Conservation (phyloP, 495 filamentous ascomycete genomes). For the Aspergillus coremiiformis region DNA sequence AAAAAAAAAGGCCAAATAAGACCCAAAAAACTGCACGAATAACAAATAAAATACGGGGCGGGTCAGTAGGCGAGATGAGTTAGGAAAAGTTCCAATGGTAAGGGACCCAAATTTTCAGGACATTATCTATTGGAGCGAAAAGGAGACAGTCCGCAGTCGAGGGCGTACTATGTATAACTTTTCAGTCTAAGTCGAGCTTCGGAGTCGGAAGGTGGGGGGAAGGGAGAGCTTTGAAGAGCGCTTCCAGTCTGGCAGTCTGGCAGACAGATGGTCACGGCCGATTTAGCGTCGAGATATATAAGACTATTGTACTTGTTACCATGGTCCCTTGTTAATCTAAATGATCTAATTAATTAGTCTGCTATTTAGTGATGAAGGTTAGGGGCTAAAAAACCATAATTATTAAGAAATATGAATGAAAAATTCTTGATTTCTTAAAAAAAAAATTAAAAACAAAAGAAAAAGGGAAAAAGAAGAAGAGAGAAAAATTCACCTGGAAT, state of each 20-base stretch:
- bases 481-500: neutral
- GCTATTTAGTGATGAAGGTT: neutral
- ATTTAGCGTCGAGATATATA: neutral
- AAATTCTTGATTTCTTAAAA: too few species aligned
- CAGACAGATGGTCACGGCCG: neutral
- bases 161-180: slow-evolving; percentile 1
- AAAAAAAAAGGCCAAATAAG: neutral
- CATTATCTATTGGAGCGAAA: slow-evolving; percentile 13
- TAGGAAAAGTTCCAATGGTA: slow-evolving; percentile 8
- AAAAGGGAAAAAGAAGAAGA: neutral
- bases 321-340: neutral
- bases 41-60: slow-evolving; percentile 8
- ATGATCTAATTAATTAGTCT: neutral
- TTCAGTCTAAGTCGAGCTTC: slow-evolving; percentile 16
- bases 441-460: too few species aligned
- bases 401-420: too few species aligned
- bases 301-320: neutral
- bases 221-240: slow-evolving; percentile 10
- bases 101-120: slow-evolving; percentile 5
- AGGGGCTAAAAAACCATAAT: neutral
- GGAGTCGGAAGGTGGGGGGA: slow-evolving; percentile 18
- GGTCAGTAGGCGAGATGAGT: slow-evolving; percentile 5
- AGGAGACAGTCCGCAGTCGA: slow-evolving; percentile 5
- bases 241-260: neutral
- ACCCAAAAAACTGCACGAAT: slow-evolving; percentile 1